Percentiles rank a stretch among this genome's conserved stretches.
Conservation (phyloP, 1,139 yeast species). For the Lizanozyma gosingica region DNA sequence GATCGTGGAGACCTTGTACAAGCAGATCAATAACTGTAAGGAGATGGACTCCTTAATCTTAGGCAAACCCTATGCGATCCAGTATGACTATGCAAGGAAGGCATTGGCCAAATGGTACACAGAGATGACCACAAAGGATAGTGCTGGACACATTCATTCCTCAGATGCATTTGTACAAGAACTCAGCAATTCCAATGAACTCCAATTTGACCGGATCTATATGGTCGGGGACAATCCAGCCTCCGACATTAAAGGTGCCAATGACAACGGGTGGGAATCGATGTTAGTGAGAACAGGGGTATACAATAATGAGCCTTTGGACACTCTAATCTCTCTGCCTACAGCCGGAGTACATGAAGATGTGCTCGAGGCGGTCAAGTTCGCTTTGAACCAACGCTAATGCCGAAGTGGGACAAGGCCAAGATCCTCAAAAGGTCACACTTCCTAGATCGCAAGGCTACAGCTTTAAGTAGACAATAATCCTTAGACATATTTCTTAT, state of each 20-base stretch:
- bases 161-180: constrained; percentile 21
- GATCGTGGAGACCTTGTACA: constrained; percentile 54
- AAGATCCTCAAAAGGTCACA: too few species aligned
- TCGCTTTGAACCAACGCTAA: constrained; percentile 16
- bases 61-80: constrained; percentile 79
- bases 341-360: constrained; percentile 41
- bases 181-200: constrained; percentile 25
- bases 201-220: constrained; percentile 52
- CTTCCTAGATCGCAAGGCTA: too few species aligned
- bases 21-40: constrained; percentile 44
- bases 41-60: constrained; percentile 42
- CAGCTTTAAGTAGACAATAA: too few species aligned
- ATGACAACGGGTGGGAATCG: constrained; percentile 79
- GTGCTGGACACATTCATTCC: not conserved
- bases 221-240: constrained; percentile 98
- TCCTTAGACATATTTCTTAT: too few species aligned
- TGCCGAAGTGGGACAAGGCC: too few species aligned
- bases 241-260: constrained; percentile 86
- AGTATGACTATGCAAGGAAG: constrained; percentile 69
- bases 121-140: not conserved
- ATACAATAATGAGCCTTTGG: constrained; percentile 45
- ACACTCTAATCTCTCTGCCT: constrained; percentile 28
- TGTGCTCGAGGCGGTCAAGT: constrained; percentile 37
- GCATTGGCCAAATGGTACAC: constrained; percentile 12
- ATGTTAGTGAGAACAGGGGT: constrained; percentile 84